phyloP scores from a whole-genome alignment of 73 alveolate genomes.

The Stentor roeselii region DNA sequence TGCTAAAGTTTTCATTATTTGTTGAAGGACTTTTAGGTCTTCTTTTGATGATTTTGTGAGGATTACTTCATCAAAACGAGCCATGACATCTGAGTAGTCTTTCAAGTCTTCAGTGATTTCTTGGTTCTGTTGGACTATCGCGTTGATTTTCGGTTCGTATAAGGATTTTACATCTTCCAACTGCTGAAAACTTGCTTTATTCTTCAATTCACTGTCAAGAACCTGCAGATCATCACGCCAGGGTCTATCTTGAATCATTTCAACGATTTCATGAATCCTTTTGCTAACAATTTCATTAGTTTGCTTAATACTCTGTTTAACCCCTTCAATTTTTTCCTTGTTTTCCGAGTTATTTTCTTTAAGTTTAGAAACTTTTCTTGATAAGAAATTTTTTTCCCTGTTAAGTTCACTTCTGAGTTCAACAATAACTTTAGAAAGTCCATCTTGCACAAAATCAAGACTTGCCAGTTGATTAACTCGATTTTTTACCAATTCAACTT shows the following conservation, averaged over 20 bases:
- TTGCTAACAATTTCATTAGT: neutral
- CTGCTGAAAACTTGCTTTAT: neutral
- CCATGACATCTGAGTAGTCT: neutral
- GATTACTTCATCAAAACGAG: conserved; percentile 16
- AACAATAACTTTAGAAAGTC: neutral
- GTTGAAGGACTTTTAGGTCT: conserved; percentile 3
- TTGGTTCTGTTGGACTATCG: no score
- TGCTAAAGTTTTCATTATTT: neutral
- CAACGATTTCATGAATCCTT: neutral
- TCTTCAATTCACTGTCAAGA: no score
- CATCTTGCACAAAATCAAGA: neutral
- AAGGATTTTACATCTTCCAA: neutral
- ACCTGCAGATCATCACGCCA: neutral
- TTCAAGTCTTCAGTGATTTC: neutral
- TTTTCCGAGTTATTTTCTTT: neutral
- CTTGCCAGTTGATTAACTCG: neutral
- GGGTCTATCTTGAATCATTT: neutral
- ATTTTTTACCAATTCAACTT: neutral
- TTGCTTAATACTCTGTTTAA: neutral
- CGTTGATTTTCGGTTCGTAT: neutral
- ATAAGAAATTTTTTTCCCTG: neutral
- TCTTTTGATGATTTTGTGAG: conserved; percentile 12
- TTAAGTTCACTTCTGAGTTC: neutral
- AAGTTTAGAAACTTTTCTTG: neutral
- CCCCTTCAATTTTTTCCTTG: neutral